These are phyloP conservation scores for Centrapalus pauciflorus DNA, from an alignment of 129 eudicot species.

Conservation along the genomic window DNA sequence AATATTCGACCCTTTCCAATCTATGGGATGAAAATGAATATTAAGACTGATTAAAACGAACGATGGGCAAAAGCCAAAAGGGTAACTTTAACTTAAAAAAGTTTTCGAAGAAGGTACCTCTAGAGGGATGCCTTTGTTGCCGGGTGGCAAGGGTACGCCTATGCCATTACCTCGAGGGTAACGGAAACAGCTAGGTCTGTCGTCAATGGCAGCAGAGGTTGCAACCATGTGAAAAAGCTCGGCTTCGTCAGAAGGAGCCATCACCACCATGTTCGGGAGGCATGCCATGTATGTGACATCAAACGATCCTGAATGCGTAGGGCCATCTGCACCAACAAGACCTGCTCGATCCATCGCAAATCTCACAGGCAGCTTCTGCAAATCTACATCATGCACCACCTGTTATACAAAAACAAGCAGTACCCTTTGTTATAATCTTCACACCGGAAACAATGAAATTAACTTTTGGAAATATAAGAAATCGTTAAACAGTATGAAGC, in stretches of 20 bases:
- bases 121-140: constrained; percentile 89
- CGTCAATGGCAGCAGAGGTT: constrained; percentile 93
- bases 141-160: constrained; percentile 73
- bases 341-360: constrained; percentile 95
- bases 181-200: constrained; percentile 87
- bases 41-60: neutral
- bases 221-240: constrained; percentile 96
- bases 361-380: constrained; percentile 86
- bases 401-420: neutral
- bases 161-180: constrained; percentile 96
- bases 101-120: constrained; percentile 37
- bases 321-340: constrained; percentile 92
- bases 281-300: constrained; percentile 91
- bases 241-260: constrained; percentile 97
- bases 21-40: constrained; percentile 20
- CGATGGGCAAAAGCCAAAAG: neutral
- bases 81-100: neutral
- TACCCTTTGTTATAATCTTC: neutral
- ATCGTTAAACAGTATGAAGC: neutral
- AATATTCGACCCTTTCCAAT: constrained; percentile 85
- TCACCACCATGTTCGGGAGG: constrained; percentile 91
- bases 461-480: neutral
- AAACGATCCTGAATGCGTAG: constrained; percentile 93
- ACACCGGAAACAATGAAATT: neutral
- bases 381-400: constrained; percentile 94